Percentiles rank a stretch among this genome's conserved stretches.
These are phyloP conservation scores for Citrus australasica DNA, from an alignment of 345 rosid genomes.

Conservation along the genomic window DNA sequence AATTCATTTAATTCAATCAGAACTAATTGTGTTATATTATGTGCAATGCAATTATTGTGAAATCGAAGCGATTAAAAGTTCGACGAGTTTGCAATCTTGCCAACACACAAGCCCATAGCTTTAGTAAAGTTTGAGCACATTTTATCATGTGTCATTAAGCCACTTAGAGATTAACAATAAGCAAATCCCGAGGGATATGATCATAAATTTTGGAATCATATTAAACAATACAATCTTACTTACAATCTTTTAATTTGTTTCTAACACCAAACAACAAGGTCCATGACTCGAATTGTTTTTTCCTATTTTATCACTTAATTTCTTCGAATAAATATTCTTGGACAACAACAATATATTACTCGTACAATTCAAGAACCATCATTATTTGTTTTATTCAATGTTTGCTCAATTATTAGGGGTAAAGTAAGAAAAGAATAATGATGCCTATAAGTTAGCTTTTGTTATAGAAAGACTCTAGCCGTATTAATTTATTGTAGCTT, in stretches of 20 bases:
- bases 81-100: background rate
- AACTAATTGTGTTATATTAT: background rate
- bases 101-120: background rate
- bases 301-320: background rate
- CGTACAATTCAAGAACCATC: background rate
- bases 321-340: background rate
- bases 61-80: background rate
- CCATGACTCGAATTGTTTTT: background rate
- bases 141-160: background rate
- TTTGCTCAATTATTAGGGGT: constrained; percentile 7
- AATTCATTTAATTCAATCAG: background rate
- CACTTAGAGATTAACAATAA: background rate
- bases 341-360: background rate
- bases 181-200: background rate
- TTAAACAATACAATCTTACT: background rate
- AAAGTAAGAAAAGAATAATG: background rate
- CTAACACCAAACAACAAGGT: background rate
- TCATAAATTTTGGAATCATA: background rate
- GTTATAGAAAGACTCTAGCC: background rate
- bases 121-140: background rate
- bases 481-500: background rate
- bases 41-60: background rate
- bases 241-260: background rate
- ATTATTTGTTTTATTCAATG: background rate
- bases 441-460: background rate